phyloP scores from a whole-genome alignment of 2,329 filamentous ascomycete species.

The Fusarium bactridioides region DNA sequence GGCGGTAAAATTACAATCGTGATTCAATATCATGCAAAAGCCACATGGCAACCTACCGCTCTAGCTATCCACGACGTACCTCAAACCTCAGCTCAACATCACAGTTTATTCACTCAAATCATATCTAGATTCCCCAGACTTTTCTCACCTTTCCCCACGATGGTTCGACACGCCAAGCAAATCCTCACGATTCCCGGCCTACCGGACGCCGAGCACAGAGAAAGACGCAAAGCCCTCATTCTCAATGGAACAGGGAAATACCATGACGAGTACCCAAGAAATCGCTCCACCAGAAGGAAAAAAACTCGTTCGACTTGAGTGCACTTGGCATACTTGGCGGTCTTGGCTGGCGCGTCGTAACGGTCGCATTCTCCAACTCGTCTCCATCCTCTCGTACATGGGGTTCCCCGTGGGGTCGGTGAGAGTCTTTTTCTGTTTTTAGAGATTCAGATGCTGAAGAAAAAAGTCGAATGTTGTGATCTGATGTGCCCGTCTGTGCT shows the following conservation, averaged over 20 bases:
- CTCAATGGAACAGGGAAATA: background rate
- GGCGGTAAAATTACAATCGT: background rate
- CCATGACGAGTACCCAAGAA: constrained; percentile 1
- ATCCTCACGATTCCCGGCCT: background rate
- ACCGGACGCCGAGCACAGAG: background rate
- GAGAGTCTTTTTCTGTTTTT: background rate
- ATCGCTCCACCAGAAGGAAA: constrained; percentile 1
- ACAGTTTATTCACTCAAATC: background rate
- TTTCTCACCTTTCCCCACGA: background rate
- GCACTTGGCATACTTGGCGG: constrained; percentile 5
- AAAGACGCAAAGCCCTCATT: background rate
- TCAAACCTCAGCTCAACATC: background rate
- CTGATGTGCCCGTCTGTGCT: constrained; percentile 13
- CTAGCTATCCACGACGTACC: too few species aligned
- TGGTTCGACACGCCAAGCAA: background rate
- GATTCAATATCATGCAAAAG: background rate
- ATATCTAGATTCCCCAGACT: background rate
- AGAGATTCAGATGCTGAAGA: background rate
- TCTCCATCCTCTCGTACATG: background rate
- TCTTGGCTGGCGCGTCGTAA: constrained; percentile 18
- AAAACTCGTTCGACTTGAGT: constrained; percentile 8
- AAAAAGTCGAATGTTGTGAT: constrained; percentile 10
- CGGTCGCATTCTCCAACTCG: constrained; percentile 20
- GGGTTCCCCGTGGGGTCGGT: constrained; percentile 22
- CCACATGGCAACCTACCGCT: background rate